A percentile compares a stretch with the other conserved stretches of the same genome.
phyloP scores from a whole-genome alignment of 371 early-diverging fungal species.

The Fennellomyces sp. region DNA sequence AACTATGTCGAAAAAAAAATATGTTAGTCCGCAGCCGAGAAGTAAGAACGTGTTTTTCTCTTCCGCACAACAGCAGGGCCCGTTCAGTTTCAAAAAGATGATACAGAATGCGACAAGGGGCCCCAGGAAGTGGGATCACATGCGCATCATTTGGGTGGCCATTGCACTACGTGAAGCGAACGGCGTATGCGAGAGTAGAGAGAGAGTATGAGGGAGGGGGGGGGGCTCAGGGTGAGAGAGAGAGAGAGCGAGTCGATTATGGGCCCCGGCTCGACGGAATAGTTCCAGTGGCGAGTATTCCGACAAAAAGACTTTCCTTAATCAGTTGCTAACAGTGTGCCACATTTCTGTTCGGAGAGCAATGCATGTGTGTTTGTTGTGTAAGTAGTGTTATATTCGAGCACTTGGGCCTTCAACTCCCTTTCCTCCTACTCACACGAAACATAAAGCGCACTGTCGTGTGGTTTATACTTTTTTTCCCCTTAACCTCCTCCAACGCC shows the following conservation, averaged over 20 bases:
- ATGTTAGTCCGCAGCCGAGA: too few relatives aligned
- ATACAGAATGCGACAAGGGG: neutral
- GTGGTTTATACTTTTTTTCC: conserved; percentile 4
- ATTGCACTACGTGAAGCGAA: neutral
- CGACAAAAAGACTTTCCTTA: neutral
- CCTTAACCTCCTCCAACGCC: neutral
- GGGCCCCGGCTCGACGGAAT: neutral
- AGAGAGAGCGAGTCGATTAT: neutral
- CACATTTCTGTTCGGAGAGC: conserved; percentile 15
- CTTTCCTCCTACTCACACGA: neutral
- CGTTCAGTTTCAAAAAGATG: neutral
- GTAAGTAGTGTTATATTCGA: neutral
- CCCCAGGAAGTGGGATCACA: conserved; percentile 1
- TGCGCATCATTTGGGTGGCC: neutral
- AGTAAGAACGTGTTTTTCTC: too few relatives aligned
- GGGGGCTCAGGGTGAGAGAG: neutral
- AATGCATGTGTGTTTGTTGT: conserved; percentile 14
- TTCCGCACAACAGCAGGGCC: neutral
- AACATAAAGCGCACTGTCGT: conserved; percentile 1
- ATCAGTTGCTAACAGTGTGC: conserved; percentile 9
- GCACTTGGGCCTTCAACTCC: neutral
- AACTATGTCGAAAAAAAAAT: too few relatives aligned
- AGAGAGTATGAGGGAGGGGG: neutral
- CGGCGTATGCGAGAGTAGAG: neutral
- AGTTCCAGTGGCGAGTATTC: conserved; percentile 1